These are phyloP conservation scores for Thelonectria discophora DNA, from an alignment of 2,329 filamentous ascomycete species.

Conservation along the genomic window DNA sequence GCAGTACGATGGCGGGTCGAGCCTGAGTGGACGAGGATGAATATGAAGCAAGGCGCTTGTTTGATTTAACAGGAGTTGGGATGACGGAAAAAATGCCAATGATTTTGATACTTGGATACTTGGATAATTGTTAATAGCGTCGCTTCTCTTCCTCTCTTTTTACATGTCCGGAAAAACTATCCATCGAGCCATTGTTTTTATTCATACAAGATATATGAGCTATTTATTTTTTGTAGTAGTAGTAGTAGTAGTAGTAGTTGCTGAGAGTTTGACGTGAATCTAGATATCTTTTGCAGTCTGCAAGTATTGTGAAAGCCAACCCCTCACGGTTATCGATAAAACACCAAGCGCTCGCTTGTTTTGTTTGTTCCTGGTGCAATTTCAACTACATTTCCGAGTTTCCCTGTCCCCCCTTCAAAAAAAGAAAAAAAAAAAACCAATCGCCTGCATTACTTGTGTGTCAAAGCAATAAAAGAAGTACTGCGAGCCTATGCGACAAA, in stretches of 20 bases:
- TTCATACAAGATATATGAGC: background rate
- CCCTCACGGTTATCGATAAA: constrained; percentile 9
- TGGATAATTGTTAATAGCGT: background rate
- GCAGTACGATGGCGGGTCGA: constrained; percentile 50
- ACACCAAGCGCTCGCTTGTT: background rate
- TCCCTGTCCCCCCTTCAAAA: background rate
- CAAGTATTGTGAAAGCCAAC: background rate
- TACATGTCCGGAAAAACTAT: background rate
- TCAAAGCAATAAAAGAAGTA: background rate
- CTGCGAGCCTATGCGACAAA: background rate
- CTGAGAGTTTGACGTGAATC: constrained; percentile 3
- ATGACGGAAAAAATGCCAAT: constrained; percentile 6
- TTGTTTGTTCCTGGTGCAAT: constrained; percentile 1
- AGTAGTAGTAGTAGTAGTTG: constrained; percentile 1
- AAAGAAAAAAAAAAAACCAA: no score
- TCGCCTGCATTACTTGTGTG: background rate
- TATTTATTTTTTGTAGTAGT: background rate
- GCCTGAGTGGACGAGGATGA: constrained; percentile 31
- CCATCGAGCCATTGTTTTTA: constrained; percentile 1
- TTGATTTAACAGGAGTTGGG: background rate
- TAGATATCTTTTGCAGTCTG: background rate
- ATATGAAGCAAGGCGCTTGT: background rate
- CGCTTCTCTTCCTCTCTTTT: background rate
- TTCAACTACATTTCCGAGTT: constrained; percentile 2
- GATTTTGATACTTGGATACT: constrained; percentile 2